These are phyloP conservation scores for Aureoboletus auriporus DNA, from an alignment of 768 basidiomycete genomes.

Conservation along the genomic window DNA sequence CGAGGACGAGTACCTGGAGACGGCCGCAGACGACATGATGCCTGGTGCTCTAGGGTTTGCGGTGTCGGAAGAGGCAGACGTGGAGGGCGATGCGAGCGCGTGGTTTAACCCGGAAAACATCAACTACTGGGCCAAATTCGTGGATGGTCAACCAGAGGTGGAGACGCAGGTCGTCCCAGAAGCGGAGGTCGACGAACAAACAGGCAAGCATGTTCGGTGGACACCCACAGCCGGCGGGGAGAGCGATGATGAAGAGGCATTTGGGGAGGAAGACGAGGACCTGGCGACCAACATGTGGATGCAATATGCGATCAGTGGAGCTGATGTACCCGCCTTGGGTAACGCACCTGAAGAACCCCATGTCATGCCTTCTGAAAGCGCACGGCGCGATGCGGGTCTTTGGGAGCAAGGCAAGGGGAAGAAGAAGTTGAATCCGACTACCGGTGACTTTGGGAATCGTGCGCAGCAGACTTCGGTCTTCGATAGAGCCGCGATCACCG, in stretches of 20 bases:
- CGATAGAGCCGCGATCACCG: conserved; percentile 25
- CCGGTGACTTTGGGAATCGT: conserved; percentile 20
- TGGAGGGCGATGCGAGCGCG: conserved; percentile 13
- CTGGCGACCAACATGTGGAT: conserved; percentile 26
- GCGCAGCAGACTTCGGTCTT: conserved; percentile 21
- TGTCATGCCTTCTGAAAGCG: neutral
- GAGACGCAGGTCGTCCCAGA: conserved; percentile 1
- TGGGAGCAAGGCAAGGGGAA: conserved; percentile 26
- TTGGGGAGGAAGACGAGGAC: conserved; percentile 11
- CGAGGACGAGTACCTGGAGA: conserved; percentile 6
- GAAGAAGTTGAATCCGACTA: conserved; percentile 13
- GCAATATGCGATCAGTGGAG: conserved; percentile 29
- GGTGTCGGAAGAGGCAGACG: conserved; percentile 5
- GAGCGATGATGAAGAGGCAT: conserved; percentile 22
- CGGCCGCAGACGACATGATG: neutral
- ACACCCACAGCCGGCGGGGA: conserved; percentile 17
- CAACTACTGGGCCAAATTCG: conserved; percentile 28
- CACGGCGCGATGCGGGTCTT: conserved; percentile 4
- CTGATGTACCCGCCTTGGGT: conserved; percentile 13
- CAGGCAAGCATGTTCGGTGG: conserved; percentile 23
- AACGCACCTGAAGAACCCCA: conserved; percentile 3
- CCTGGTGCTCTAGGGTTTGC: conserved; percentile 6
- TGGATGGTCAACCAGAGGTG: conserved; percentile 14
- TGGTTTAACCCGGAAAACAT: conserved; percentile 25
- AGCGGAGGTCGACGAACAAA: conserved; percentile 1